Evolutionary conservation across 2,329 filamentous ascomycete genomes (phyloP).

Genomic region (Myriosclerotinia scirpicola): DNA sequence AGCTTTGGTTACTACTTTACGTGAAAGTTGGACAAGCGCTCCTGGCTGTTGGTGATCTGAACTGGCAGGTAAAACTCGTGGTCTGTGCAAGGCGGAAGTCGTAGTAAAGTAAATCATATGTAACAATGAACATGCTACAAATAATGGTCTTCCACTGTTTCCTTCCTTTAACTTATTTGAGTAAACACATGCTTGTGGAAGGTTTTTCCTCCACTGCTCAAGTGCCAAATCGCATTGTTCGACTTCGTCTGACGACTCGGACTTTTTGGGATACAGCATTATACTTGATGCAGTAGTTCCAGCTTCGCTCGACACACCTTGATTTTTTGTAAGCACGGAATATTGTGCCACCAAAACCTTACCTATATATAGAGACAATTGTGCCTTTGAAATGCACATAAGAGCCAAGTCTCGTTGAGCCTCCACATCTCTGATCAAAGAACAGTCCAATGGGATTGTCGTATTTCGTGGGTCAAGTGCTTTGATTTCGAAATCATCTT

Average conservation of each 20-base stretch:
- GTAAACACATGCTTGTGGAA: slow-evolving; percentile 73
- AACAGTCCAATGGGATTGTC: slow-evolving; percentile 68
- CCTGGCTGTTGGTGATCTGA: slow-evolving; percentile 55
- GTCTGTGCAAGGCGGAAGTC: slow-evolving; percentile 84
- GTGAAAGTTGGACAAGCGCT: slow-evolving; percentile 76
- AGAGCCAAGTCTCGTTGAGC: slow-evolving; percentile 78
- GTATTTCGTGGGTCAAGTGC: slow-evolving; percentile 65
- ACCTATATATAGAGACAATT: slow-evolving; percentile 85
- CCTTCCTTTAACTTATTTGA: slow-evolving; percentile 56
- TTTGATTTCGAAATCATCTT: slow-evolving; percentile 81
- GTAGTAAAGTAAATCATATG: slow-evolving; percentile 95
- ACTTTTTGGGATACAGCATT: slow-evolving; percentile 89
- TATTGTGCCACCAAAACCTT: slow-evolving; percentile 89
- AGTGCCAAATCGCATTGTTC: slow-evolving; percentile 77
- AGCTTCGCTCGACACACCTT: slow-evolving; percentile 73
- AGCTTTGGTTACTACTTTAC: slow-evolving; percentile 78
- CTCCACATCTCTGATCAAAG: slow-evolving; percentile 65
- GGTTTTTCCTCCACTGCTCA: slow-evolving; percentile 70
- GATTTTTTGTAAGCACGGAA: slow-evolving; percentile 83
- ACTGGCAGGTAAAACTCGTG: slow-evolving; percentile 79
- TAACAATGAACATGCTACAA: slow-evolving; percentile 78
- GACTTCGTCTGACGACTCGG: slow-evolving; percentile 76
- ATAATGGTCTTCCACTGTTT: slow-evolving; percentile 56
- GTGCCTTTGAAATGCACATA: slow-evolving; percentile 90
- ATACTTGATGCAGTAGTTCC: slow-evolving; percentile 69